Percentiles rank a stretch among this genome's conserved stretches.
These are phyloP conservation scores for Rhododendron williamsianum DNA, from an alignment of 148 eudicot genomes.

Conservation along the genomic window DNA sequence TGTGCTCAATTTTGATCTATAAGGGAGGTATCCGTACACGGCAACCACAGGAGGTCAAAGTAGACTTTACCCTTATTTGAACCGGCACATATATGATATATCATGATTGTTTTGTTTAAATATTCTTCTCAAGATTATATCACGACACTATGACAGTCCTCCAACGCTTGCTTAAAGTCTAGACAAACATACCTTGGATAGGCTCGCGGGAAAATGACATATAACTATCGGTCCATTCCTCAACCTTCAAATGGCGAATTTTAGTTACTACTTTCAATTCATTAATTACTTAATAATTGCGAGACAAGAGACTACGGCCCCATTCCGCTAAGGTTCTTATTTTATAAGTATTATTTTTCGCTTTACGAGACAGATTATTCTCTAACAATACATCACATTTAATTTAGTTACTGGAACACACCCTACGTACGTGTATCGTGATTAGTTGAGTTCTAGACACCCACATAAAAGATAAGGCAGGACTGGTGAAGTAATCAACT, in stretches of 20 bases:
- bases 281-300: background rate
- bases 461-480: background rate
- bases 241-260: background rate
- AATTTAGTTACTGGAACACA: too few species aligned
- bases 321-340: too few species aligned
- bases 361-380: too few species aligned
- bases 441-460: background rate
- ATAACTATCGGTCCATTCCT: background rate
- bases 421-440: background rate
- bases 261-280: background rate
- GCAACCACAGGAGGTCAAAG: too few species aligned
- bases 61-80: too few species aligned
- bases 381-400: too few species aligned
- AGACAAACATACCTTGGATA: background rate
- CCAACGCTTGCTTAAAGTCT: background rate
- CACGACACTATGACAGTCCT: background rate
- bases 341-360: too few species aligned
- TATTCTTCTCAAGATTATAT: too few species aligned
- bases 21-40: too few species aligned
- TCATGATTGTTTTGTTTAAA: too few species aligned
- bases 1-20: too few species aligned
- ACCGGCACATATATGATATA: background rate
- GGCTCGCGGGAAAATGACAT: background rate
- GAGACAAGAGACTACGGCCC: too few species aligned
- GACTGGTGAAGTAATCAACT: background rate